These are phyloP conservation scores for Gnomoniopsis sp. DNA, from an alignment of 2,329 filamentous ascomycete species.

Conservation along the genomic window DNA sequence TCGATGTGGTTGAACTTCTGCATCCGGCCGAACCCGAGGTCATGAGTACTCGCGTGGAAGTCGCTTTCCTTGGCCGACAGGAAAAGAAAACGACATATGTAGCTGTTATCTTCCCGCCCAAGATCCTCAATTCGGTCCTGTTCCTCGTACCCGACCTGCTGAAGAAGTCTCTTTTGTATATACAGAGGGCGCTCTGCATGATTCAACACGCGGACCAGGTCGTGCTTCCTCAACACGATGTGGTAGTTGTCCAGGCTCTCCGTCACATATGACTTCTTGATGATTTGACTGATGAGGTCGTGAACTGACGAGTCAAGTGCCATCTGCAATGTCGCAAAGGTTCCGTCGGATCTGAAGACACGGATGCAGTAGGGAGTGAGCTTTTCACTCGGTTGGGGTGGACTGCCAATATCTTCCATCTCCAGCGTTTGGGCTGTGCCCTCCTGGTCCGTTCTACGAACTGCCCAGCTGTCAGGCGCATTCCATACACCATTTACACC, in stretches of 20 bases:
- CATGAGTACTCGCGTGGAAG: constrained; percentile 69
- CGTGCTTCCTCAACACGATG: constrained; percentile 91
- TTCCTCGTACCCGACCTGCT: constrained; percentile 88
- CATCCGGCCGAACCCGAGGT: constrained; percentile 76
- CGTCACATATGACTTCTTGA: constrained; percentile 90
- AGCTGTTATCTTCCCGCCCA: constrained; percentile 94
- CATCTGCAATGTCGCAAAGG: constrained; percentile 89
- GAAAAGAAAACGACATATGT: constrained; percentile 94
- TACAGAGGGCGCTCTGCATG: constrained; percentile 77
- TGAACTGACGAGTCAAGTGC: constrained; percentile 77
- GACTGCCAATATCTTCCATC: constrained; percentile 64
- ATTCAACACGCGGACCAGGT: constrained; percentile 77
- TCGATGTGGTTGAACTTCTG: constrained; percentile 95
- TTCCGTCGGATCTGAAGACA: constrained; percentile 89
- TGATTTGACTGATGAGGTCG: constrained; percentile 84
- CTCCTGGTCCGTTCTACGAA: constrained; percentile 71
- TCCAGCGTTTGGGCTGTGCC: constrained; percentile 52
- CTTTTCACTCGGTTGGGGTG: constrained; percentile 71
- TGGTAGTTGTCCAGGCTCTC: constrained; percentile 93
- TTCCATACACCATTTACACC: constrained; percentile 69
- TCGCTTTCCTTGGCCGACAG: constrained; percentile 84
- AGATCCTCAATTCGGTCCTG: constrained; percentile 88
- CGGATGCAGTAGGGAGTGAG: constrained; percentile 83
- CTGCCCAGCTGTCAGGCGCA: constrained; percentile 94
- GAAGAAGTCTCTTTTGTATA: constrained; percentile 85